Evolutionary conservation across 345 rosid genomes (phyloP).

Genomic region (Conringia planisiliqua): DNA sequence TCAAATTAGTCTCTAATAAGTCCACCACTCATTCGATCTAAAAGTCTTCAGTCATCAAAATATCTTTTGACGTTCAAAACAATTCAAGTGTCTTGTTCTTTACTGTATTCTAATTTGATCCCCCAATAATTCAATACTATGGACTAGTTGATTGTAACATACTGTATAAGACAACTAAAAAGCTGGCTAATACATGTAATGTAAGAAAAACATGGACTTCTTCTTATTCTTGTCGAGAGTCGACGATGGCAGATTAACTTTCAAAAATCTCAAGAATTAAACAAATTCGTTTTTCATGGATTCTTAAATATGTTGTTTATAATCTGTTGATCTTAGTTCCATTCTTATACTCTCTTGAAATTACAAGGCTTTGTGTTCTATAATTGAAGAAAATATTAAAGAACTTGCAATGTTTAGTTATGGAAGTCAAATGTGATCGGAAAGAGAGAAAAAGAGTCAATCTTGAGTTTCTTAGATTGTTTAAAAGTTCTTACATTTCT

Average conservation of each 20-base stretch:
- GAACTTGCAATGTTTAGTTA: background rate
- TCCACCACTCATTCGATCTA: background rate
- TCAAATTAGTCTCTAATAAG: no score
- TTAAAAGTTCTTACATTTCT: background rate
- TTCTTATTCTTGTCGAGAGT: constrained; percentile 10
- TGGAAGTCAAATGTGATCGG: background rate
- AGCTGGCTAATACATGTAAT: background rate
- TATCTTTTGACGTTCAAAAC: background rate
- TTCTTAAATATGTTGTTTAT: background rate
- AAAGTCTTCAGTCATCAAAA: background rate
- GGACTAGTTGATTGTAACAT: background rate
- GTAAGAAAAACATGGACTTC: background rate
- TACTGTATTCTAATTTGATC: background rate
- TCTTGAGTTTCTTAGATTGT: constrained; percentile 1
- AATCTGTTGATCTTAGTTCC: background rate
- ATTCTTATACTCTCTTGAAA: background rate
- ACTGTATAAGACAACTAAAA: background rate
- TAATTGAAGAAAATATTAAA: background rate
- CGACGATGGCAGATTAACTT: constrained; percentile 5
- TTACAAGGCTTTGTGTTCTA: background rate
- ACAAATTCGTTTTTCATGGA: background rate
- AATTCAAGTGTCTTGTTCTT: background rate
- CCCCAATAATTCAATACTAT: background rate
- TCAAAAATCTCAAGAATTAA: background rate
- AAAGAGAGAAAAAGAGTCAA: background rate